Conservation (phyloP, 2,329 filamentous ascomycete species). For the Alternaria dauci region DNA sequence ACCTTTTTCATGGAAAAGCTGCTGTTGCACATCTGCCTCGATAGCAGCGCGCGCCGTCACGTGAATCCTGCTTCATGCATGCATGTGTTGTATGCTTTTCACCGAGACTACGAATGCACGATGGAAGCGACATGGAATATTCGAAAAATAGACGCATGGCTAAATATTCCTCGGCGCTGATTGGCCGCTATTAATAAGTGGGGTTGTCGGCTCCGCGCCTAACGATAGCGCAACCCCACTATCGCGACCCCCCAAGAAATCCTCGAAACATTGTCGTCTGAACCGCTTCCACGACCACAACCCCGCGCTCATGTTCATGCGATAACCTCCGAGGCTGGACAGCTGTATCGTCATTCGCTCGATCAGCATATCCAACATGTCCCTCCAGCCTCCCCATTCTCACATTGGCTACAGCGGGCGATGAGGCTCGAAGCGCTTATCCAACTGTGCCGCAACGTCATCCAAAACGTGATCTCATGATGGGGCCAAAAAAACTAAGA, state of each 20-base stretch:
- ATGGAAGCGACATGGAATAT: slow-evolving; percentile 11
- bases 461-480: slow-evolving; percentile 27
- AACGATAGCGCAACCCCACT: slow-evolving; percentile 24
- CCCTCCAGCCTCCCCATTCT: slow-evolving; percentile 7
- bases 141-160: slow-evolving; percentile 17
- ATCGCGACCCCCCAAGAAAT: slow-evolving; percentile 18
- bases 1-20: background rate
- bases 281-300: slow-evolving; percentile 10
- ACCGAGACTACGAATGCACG: slow-evolving; percentile 11
- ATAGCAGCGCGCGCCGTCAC: background rate
- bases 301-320: slow-evolving; percentile 18
- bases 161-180: slow-evolving; percentile 10
- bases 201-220: slow-evolving; percentile 28
- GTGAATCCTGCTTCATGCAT: slow-evolving; percentile 9
- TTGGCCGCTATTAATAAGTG: slow-evolving; percentile 26
- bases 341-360: slow-evolving; percentile 12
- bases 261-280: slow-evolving; percentile 14
- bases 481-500: slow-evolving; percentile 39
- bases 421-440: slow-evolving; percentile 36
- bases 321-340: slow-evolving; percentile 8
- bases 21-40: background rate
- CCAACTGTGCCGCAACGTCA: slow-evolving; percentile 37
- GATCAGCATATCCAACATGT: slow-evolving; percentile 16
- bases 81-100: slow-evolving; percentile 3
- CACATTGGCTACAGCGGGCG: slow-evolving; percentile 21